A percentile compares a stretch with the other conserved stretches of the same genome.
phyloP scores from a whole-genome alignment of 2,329 filamentous ascomycete species.

The Calonectria honghensis region DNA sequence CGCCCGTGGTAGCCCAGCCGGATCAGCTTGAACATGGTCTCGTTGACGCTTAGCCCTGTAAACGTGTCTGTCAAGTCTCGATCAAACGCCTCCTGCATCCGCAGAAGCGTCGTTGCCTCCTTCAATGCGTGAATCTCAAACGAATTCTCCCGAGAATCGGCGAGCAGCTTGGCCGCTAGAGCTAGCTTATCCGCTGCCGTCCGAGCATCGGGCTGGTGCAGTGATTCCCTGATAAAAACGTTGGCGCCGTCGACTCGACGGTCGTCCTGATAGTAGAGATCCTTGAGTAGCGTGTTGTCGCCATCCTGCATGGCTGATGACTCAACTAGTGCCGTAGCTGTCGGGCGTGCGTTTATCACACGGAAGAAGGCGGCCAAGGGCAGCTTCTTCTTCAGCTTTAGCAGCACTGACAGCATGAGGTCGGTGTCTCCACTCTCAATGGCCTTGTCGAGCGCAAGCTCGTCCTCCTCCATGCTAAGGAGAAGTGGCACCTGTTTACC shows the following conservation, averaged over 20 bases:
- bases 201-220: slow-evolving; percentile 81
- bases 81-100: slow-evolving; percentile 91
- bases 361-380: slow-evolving; percentile 95
- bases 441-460: slow-evolving; percentile 95
- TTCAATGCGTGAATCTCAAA: slow-evolving; percentile 85
- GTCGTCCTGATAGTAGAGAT: slow-evolving; percentile 98
- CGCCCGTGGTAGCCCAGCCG: slow-evolving; percentile 87
- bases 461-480: slow-evolving; percentile 95
- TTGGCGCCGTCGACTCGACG: slow-evolving; percentile 90
- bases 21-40: slow-evolving; percentile 93
- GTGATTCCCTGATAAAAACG: slow-evolving; percentile 89
- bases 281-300: slow-evolving; percentile 90
- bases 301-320: slow-evolving; percentile 81
- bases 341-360: slow-evolving; percentile 88
- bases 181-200: slow-evolving; percentile 89
- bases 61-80: slow-evolving; percentile 87
- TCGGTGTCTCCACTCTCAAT: slow-evolving; percentile 97
- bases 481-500: slow-evolving; percentile 97
- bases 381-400: slow-evolving; percentile 92
- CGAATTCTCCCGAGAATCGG: slow-evolving; percentile 86
- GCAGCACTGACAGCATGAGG: slow-evolving; percentile 90
- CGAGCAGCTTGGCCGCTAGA: slow-evolving; percentile 87
- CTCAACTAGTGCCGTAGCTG: slow-evolving; percentile 93
- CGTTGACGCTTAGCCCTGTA: slow-evolving; percentile 89
- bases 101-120: slow-evolving; percentile 86